Conservation (phyloP, 257 asterid genomes). For the Solanum lignicaule region DNA sequence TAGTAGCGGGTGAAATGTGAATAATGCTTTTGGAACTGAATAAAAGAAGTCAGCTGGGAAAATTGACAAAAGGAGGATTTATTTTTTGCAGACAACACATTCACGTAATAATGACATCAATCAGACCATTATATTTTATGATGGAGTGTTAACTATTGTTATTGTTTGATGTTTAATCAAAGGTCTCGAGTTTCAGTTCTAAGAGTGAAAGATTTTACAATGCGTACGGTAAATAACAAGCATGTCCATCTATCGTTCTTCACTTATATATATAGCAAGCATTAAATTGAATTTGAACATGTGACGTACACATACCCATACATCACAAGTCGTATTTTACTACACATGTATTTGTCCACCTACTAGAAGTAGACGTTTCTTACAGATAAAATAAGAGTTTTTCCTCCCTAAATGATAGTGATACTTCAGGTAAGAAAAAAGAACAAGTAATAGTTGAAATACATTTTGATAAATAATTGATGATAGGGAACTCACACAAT, state of each 20-base stretch:
- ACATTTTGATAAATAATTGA: too few relatives aligned
- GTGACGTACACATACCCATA: neutral
- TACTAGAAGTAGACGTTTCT: neutral
- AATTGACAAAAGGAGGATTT: neutral
- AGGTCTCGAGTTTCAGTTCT: rapidly evolving
- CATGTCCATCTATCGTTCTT: neutral
- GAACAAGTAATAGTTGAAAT: neutral
- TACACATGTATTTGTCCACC: neutral
- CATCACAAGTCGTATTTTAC: neutral
- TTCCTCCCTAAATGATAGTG: neutral
- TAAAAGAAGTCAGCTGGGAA: neutral
- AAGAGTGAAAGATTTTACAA: neutral
- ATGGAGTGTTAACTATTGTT: rapidly evolving
- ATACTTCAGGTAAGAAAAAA: too few relatives aligned
- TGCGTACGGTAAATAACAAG: neutral
- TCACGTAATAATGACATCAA: neutral
- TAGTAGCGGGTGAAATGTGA: neutral
- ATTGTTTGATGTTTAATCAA: rapidly evolving
- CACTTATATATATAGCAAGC: neutral
- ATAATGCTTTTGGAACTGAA: neutral
- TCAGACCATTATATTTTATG: neutral
- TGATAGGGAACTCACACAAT: neutral
- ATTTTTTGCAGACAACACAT: too few relatives aligned
- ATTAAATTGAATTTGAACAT: neutral
- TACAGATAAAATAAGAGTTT: neutral